Percentiles rank a stretch among this genome's conserved stretches.
Evolutionary conservation across 2,329 filamentous ascomycete genomes (phyloP).

Genomic region (Colletotrichum truncatum): DNA sequence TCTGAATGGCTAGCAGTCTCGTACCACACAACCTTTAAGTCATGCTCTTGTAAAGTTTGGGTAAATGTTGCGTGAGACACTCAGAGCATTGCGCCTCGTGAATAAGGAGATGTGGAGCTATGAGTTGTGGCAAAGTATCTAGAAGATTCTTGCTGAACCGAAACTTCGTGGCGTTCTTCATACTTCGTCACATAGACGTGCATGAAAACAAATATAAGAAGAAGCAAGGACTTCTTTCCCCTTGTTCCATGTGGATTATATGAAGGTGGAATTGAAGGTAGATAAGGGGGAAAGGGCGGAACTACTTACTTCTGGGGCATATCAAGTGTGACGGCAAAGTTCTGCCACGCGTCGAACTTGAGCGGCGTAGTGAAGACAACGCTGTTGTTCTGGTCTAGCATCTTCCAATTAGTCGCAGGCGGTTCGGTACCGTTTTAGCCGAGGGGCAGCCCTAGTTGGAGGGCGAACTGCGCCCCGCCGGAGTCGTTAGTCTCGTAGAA

Average conservation of each 20-base stretch:
- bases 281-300: neutral
- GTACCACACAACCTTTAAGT: no score
- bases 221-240: neutral
- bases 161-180: neutral
- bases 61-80: neutral
- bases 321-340: constrained; percentile 68
- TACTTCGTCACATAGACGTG: no score
- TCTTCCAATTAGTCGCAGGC: constrained; percentile 50
- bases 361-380: constrained; percentile 62
- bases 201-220: neutral
- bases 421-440: constrained; percentile 39
- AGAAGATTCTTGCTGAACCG: neutral
- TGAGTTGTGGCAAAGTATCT: neutral
- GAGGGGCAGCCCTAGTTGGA: constrained; percentile 64
- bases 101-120: neutral
- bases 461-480: constrained; percentile 60
- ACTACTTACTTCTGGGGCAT: constrained; percentile 61
- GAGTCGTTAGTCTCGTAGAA: constrained; percentile 57
- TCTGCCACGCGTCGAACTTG: constrained; percentile 61
- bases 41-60: no score
- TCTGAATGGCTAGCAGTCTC: no score
- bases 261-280: neutral
- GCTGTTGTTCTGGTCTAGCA: constrained; percentile 57
- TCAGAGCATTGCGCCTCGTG: neutral
- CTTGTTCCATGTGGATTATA: neutral